Conservation (phyloP, 352 stramenopile genomes). For the Peronospora destructor region DNA sequence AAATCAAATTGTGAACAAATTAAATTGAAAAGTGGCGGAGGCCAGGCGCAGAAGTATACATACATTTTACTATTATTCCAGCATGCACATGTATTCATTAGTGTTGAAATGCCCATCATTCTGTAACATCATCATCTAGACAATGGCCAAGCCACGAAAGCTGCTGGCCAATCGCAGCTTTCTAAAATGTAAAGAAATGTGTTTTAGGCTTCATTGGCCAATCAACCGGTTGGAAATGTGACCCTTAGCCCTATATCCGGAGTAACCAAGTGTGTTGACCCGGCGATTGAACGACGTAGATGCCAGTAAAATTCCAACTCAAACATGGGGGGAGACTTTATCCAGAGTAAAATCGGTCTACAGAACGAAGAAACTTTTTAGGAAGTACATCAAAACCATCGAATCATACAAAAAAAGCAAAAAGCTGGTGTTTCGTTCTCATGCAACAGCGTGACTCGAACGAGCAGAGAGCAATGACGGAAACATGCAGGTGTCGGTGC, state of each 20-base stretch:
- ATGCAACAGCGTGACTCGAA: constrained; percentile 12
- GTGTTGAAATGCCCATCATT: no score
- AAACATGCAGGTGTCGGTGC: constrained; percentile 9
- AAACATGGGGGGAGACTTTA: constrained; percentile 17
- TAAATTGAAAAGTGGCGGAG: no score
- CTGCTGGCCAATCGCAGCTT: constrained; percentile 17
- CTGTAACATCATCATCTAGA: no score
- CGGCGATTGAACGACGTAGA: constrained; percentile 17
- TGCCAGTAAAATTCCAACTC: not conserved
- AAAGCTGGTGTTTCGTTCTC: constrained; percentile 16
- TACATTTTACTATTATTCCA: no score
- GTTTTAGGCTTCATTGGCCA: constrained; percentile 4
- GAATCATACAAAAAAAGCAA: constrained; percentile 7
- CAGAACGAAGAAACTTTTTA: constrained; percentile 1
- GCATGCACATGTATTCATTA: no score
- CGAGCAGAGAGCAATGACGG: constrained; percentile 9
- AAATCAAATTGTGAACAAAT: no score
- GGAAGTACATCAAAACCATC: constrained; percentile 13
- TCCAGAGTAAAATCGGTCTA: constrained; percentile 20
- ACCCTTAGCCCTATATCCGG: constrained; percentile 21
- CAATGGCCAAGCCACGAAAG: no score
- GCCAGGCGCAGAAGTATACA: no score
- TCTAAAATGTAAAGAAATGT: constrained; percentile 5
- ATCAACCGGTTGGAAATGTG: not conserved
- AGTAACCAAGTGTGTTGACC: constrained; percentile 2